Base-by-base conservation (phyloP, 352 stramenopile genomes). In the Halophytophthora batemanensis region DNA sequence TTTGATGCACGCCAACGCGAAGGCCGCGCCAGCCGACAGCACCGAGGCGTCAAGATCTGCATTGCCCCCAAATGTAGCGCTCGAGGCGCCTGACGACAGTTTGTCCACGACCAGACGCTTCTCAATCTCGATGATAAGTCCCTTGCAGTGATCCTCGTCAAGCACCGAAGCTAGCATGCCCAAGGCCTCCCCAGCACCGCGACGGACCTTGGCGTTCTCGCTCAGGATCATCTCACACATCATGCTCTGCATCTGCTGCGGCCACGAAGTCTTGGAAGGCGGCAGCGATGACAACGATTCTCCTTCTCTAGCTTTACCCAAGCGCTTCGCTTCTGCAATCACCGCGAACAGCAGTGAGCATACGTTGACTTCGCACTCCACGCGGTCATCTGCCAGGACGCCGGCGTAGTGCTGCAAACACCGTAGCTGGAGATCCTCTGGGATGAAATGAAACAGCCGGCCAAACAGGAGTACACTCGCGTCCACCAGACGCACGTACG, bases 1-100 rank as follows among this genome's bases (percentile, higher is more conserved):
- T 44, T 93, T 95, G 21, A 95, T 88, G 28, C 78, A 89, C 0
- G 84, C 81, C 41, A 93, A 59, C 14, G 84, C 79, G 61, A 93
- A 91, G 4, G 79, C 76, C 35, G 74, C 77, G 1, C 80, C 82
- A 25, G 84, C 75, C 17, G 69, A 74, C 6, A 89, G 39, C 34
- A 82, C 51, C 8, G 73, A 82, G 8, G 68, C 56, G 40, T 87
- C 67, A 2, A 73, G 39, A 8, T 75, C 71, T 17, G 43, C 22
- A 17, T 57, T 62, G 17, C 59, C 59, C 19, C 56, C 61, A 19
- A 58, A 72, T 19, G 53, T 57, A 11, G 45, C 56, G 31, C 34
- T 65, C n/a, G 59, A 61, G 4, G 48, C 61, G 42, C 64, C 64
- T 10, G 81, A 71, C 1, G 65, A 50, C 6, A 78, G 52, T 19